Percentiles rank a stretch among this genome's conserved stretches.
These are phyloP conservation scores for Microdochium nivale DNA, from an alignment of 2,329 filamentous ascomycete species.

Conservation along the genomic window DNA sequence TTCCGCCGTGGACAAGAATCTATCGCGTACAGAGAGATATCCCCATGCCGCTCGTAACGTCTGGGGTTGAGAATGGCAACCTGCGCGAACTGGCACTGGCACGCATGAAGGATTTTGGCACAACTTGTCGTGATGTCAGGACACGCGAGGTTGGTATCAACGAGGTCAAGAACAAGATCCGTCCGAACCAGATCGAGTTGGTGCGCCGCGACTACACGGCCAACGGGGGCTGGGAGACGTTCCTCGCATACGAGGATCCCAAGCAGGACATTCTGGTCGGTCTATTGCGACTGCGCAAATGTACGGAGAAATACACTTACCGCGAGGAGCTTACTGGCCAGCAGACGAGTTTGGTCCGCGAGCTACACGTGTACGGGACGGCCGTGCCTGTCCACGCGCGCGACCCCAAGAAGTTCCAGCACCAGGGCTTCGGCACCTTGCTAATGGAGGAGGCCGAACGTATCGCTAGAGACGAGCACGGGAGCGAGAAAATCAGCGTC, in stretches of 20 bases:
- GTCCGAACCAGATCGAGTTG: slow-evolving; percentile 91
- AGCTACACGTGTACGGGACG: slow-evolving; percentile 93
- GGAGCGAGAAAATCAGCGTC: slow-evolving; percentile 88
- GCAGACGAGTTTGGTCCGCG: slow-evolving; percentile 83
- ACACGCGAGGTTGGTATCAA: slow-evolving; percentile 97
- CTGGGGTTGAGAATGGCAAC: slow-evolving; percentile 96
- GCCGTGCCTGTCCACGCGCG: slow-evolving; percentile 95
- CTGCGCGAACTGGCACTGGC: slow-evolving; percentile 85
- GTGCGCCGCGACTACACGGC: slow-evolving; percentile 89
- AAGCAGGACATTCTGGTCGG: slow-evolving; percentile 98
- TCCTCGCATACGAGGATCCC: slow-evolving; percentile 94
- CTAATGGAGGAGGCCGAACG: slow-evolving; percentile 97
- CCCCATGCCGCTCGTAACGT: slow-evolving; percentile 99
- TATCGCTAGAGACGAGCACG: slow-evolving; percentile 90
- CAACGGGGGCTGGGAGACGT: slow-evolving; percentile 97
- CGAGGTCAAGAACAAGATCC: slow-evolving; percentile 97
- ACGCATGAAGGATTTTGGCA: slow-evolving; percentile 99
- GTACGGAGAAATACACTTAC: slow-evolving; percentile 85
- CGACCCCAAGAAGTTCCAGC: slow-evolving; percentile 94
- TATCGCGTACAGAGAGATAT: slow-evolving; percentile 98
- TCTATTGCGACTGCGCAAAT: slow-evolving; percentile 80
- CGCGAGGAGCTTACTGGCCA: slow-evolving; percentile 78
- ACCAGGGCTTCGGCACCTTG: slow-evolving; percentile 92
- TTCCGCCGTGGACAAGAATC: slow-evolving; percentile 96
- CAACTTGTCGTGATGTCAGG: slow-evolving; percentile 89